Evolutionary conservation across 441 rosid species (phyloP).

Genomic region (Gossypium schwendimanii): DNA sequence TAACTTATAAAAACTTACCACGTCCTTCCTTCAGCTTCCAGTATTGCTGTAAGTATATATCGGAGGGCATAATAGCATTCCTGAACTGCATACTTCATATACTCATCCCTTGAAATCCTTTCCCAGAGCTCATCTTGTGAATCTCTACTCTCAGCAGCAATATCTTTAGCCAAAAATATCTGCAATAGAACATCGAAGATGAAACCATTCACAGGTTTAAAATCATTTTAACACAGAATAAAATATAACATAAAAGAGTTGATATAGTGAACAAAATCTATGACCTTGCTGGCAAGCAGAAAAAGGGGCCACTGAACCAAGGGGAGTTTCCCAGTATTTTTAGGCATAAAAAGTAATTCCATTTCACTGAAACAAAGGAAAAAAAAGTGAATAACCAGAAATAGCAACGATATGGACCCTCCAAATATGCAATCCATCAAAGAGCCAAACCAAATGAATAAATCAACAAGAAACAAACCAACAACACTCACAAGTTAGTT

Average conservation of each 20-base stretch:
- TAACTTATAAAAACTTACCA: constrained; percentile 47
- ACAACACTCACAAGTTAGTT: constrained; percentile 62
- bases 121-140: constrained; percentile 85
- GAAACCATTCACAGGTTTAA: background rate
- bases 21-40: constrained; percentile 85
- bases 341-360: constrained; percentile 95
- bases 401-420: background rate
- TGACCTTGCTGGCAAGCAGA: constrained; percentile 98
- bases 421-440: background rate
- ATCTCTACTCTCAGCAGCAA: constrained; percentile 60
- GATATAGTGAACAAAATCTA: constrained; percentile 11
- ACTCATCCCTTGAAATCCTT: constrained; percentile 74
- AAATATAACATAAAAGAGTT: background rate
- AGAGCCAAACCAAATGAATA: constrained; percentile 2
- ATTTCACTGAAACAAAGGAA: constrained; percentile 50
- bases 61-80: constrained; percentile 69
- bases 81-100: constrained; percentile 95
- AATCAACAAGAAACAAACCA: background rate
- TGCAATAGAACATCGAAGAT: constrained; percentile 19
- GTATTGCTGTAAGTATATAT: constrained; percentile 57
- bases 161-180: constrained; percentile 90
- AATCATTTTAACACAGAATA: constrained; percentile 2
- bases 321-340: constrained; percentile 74
- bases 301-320: constrained; percentile 99
- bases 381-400: constrained; percentile 7